Base-by-base conservation (phyloP, 306 rosid species). In the Casuarina cunninghamiana region DNA sequence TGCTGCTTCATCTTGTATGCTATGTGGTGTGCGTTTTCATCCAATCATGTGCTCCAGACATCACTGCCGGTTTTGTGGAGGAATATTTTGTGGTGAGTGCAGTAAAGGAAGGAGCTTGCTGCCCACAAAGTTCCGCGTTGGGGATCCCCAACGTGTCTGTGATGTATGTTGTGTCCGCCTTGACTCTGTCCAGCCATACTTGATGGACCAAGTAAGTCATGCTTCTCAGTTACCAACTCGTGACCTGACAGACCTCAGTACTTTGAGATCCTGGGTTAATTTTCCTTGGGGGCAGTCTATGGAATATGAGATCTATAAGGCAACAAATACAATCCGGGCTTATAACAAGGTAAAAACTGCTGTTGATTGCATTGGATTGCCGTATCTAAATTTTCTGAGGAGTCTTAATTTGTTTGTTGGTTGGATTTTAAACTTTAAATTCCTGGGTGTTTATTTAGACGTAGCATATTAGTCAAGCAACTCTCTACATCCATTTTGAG, bases 61-160 rank as follows among this genome's bases (percentile, higher is more conserved):
- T 87, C 99, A 96, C 79, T 96, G 99, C 69, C 91, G 99, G 75
- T 96, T 93, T 81, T 95, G 99, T 77, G 98, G 99, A 69, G 99
- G 98, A 74, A 90, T 96, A 79, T 96, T 96, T 83, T 96, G 99
- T 71, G 90, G 99, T 37, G 97, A 85, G 17, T 95, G 99, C 80
- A 87, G 97, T 17, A 92, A 82, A 82, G 99, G 97, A 60, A 79
- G 97, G 84, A 91, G 99, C 79, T 84, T 96, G 84, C 57, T 96
- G 89, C 99, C 99, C 2, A 81, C 67, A 55, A 93, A 93, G 63
- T 96, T 93, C 44, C 85, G 93, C 61, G 91, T 78, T 43, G 85
- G 90, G 37, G 93, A 96, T 82, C 99, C 99, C 41, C 90, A 96
- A 71, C 88, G 98, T 50, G 97, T 91, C 35, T 96, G 98, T 13